Conservation (phyloP, 2,329 filamentous ascomycete genomes). For the Monilinia laxa region DNA sequence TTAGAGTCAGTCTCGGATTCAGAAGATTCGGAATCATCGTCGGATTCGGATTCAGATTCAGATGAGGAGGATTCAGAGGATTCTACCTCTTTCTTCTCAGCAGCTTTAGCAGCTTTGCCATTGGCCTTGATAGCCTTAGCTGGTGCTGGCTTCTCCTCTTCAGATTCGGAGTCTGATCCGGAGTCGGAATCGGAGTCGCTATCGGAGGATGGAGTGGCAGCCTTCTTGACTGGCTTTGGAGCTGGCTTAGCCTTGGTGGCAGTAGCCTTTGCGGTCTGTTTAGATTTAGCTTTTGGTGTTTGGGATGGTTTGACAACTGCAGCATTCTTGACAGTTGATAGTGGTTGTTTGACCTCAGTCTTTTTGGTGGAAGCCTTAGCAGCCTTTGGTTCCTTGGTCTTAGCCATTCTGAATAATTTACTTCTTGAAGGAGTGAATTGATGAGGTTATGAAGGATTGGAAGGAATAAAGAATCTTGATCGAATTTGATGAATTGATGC, state of each 20-base stretch:
- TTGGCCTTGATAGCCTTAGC: conserved; percentile 29
- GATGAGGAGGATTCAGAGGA: conserved; percentile 40
- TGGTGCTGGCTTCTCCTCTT: conserved; percentile 35
- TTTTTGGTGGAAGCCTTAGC: conserved; percentile 56
- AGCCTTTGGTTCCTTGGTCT: conserved; percentile 63
- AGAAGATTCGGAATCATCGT: conserved; percentile 26
- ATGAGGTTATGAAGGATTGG: background rate
- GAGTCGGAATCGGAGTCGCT: conserved; percentile 40
- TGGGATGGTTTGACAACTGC: conserved; percentile 67
- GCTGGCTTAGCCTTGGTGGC: conserved; percentile 38
- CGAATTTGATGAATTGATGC: background rate
- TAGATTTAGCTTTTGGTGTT: conserved; percentile 64
- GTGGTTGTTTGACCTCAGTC: conserved; percentile 50
- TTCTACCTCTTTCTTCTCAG: conserved; percentile 42
- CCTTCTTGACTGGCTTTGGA: conserved; percentile 44
- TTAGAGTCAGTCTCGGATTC: conserved; percentile 33
- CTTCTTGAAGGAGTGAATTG: conserved; percentile 14
- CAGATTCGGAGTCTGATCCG: conserved; percentile 37
- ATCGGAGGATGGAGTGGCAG: conserved; percentile 44
- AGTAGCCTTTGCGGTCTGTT: conserved; percentile 61
- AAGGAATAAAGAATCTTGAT: background rate
- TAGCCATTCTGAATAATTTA: conserved; percentile 55
- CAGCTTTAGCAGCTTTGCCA: conserved; percentile 24
- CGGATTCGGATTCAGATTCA: conserved; percentile 32
- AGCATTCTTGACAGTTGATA: conserved; percentile 61